phyloP scores from a whole-genome alignment of 805 yeast species.

The Blastobotrys parvus region DNA sequence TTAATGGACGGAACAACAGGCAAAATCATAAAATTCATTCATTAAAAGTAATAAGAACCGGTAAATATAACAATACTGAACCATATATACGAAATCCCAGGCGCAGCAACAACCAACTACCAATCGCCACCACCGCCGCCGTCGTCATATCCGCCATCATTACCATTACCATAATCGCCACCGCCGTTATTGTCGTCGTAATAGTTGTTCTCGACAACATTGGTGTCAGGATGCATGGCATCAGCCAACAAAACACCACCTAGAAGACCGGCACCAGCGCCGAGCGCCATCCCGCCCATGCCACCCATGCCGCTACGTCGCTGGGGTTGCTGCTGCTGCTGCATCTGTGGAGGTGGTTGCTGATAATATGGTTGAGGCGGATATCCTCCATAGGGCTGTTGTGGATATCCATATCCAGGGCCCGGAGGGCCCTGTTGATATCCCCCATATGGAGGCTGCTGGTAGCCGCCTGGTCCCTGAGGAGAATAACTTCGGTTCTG shows the following conservation, averaged over 20 bases:
- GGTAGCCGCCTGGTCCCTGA: constrained; percentile 3
- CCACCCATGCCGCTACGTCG: constrained; percentile 33
- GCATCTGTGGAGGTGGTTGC: constrained; percentile 27
- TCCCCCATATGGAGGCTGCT: constrained; percentile 6
- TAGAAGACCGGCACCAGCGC: constrained; percentile 51
- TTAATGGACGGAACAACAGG: too few species aligned
- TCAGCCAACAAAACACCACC: constrained; percentile 51
- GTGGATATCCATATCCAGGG: constrained; percentile 14
- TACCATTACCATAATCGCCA: constrained; percentile 29
- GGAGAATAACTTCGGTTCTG: constrained; percentile 2
- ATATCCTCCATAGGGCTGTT: constrained; percentile 6
- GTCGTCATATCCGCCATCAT: too few species aligned
- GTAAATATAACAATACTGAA: too few species aligned
- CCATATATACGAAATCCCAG: too few species aligned
- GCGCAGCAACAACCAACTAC: too few species aligned
- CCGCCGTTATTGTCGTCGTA: constrained; percentile 28
- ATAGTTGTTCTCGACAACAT: constrained; percentile 30
- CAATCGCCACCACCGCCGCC: too few species aligned
- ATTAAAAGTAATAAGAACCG: too few species aligned
- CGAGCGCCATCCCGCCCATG: constrained; percentile 38
- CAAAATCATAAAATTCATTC: too few species aligned
- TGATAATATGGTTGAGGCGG: constrained; percentile 4
- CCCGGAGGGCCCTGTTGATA: constrained; percentile 22
- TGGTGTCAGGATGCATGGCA: constrained; percentile 31
- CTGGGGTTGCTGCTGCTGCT: constrained; percentile 28